Evolutionary conservation across 1,284 basidiomycete species (phyloP), one percentile per base, ranked within the genome.

Genomic region (Cryptococcus sp.): DNA sequence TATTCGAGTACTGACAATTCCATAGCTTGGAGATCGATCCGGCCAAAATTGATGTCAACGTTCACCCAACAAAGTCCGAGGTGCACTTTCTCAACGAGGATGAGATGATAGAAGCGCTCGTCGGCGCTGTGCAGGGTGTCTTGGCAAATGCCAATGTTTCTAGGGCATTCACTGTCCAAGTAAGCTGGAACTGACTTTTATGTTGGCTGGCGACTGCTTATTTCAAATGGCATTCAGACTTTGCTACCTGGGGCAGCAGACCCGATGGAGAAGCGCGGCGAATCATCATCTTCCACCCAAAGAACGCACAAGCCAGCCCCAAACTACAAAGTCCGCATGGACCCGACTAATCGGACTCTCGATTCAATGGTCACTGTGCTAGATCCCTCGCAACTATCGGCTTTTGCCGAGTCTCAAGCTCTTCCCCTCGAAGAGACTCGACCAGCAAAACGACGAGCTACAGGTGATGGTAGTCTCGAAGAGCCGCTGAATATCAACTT

Each of bases 1-100:
- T 2, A 34, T 10, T 34, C 8, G 29, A 34, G 29, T 34, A 17
- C 38, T 55, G 25, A 15, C 16, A 46, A 15, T 51, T n/a, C 8
- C 41, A 8, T 11, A 92, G 91, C 63, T 78, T 99, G 39, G 81
- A 87, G 37, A 88, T 99, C 63, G 87, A 93, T 57, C 92, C 94
- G 0, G 83, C 86, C 38, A 87, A 89, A 29, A 88, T 99, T 11
- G 96, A 99, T 70, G 94, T 98, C 57, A 99, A 99, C 68, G 94
- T 99, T 0, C 95, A 98, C 74, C 96, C 96, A 0, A 99, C 96
- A 1, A 99, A 99, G 77, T 88, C 89, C 40, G 94, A 98, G 75
- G 93, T 97, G 0, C 91, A 94, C 66, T 99, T 99, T 69, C 79
- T 98, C 54, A 86, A 97, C 65, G 93, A 99, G 74, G 96, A 98